Conservation (phyloP, 106 monocot species). For the Dendrobium chrysotoxum region DNA sequence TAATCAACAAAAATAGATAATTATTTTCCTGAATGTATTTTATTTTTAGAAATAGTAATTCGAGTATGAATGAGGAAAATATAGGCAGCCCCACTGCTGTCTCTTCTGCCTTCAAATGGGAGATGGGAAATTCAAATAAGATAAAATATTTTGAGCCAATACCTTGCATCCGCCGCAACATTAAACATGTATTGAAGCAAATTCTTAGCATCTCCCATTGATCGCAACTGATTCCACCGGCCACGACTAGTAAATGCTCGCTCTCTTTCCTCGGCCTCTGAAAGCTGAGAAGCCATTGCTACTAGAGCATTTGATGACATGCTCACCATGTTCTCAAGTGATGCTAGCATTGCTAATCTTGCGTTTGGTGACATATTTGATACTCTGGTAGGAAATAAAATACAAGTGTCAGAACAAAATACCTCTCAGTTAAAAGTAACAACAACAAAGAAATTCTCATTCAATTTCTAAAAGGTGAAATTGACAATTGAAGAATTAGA, state of each 20-base stretch:
- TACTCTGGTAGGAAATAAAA: conserved; percentile 29
- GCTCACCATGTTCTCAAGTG: conserved; percentile 88
- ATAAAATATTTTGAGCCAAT: too few species aligned
- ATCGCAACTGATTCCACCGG: conserved; percentile 83
- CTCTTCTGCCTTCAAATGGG: too few species aligned
- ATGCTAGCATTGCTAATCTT: conserved; percentile 61
- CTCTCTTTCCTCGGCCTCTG: conserved; percentile 93
- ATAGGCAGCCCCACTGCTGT: too few species aligned
- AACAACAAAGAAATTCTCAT: background rate
- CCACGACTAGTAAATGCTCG: conserved; percentile 66
- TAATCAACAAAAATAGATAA: too few species aligned
- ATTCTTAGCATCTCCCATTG: conserved; percentile 79
- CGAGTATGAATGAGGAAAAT: too few species aligned
- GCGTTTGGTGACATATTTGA: conserved; percentile 67
- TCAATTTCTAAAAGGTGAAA: background rate
- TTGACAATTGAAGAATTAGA: conserved; percentile 2
- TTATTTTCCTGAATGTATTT: too few species aligned
- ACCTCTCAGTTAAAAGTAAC: background rate
- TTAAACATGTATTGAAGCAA: conserved; percentile 78
- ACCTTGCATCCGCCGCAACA: conserved; percentile 89
- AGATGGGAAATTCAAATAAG: background rate
- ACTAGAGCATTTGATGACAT: conserved; percentile 87
- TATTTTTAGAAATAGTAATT: too few species aligned
- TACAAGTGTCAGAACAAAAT: background rate
- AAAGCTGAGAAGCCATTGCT: conserved; percentile 93